Evolutionary conservation across 345 rosid genomes (phyloP).

Genomic region (Hibiscus syriacus): DNA sequence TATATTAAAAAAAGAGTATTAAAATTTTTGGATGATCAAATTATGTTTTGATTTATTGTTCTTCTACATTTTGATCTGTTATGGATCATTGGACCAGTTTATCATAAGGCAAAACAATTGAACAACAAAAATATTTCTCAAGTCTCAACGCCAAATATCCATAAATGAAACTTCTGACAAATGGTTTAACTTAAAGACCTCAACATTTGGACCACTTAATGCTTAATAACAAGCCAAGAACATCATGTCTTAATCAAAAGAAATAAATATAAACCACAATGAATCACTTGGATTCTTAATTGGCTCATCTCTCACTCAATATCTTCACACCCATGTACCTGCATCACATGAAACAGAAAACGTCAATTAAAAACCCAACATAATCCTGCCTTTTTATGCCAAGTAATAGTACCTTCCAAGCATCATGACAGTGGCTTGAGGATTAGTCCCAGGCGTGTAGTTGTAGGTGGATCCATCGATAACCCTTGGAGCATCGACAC

Average conservation of each 20-base stretch:
- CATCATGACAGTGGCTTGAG: constrained; percentile 98
- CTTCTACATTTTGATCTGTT: not conserved
- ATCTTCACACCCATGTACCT: constrained; percentile 58
- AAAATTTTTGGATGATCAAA: too few species aligned
- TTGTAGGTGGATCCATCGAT: constrained; percentile 77
- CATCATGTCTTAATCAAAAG: not conserved
- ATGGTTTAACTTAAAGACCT: not conserved
- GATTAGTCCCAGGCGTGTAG: constrained; percentile 80
- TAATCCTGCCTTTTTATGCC: not conserved
- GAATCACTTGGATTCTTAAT: not conserved
- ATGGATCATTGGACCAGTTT: not conserved
- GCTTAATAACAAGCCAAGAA: not conserved
- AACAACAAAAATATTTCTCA: not conserved
- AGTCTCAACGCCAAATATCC: not conserved
- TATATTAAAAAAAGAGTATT: too few species aligned
- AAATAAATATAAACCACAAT: not conserved
- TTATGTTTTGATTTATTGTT: not conserved
- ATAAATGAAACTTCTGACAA: not conserved
- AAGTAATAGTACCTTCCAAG: constrained; percentile 62
- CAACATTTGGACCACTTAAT: not conserved
- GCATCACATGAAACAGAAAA: constrained; percentile 11
- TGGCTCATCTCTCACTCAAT: constrained; percentile 32
- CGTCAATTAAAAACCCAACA: not conserved
- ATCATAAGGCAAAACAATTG: not conserved
- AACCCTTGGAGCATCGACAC: constrained; percentile 54